Evolutionary conservation across 768 basidiomycete species (phyloP).

Genomic region (Pulveroboletus ravenelii): DNA sequence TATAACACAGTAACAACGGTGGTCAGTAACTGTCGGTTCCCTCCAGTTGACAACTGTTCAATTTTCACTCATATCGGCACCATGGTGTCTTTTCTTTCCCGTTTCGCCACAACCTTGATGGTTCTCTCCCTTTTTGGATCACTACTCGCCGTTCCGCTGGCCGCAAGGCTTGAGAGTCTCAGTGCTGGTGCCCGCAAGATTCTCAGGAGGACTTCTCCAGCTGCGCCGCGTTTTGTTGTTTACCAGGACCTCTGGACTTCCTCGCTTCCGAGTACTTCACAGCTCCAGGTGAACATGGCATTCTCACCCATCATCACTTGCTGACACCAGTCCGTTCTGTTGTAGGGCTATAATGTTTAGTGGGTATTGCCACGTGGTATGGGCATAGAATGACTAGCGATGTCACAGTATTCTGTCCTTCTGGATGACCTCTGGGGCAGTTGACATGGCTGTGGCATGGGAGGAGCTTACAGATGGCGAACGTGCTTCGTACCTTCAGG

Average conservation of each 20-base stretch:
- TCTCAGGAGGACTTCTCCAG: background rate
- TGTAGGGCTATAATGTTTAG: conserved; percentile 34
- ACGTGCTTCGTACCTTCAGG: no score
- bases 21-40: background rate
- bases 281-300: conserved; percentile 35
- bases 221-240: background rate
- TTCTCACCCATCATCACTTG: background rate
- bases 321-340: background rate
- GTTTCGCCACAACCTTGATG: background rate
- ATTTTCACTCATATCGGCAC: background rate
- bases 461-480: no score
- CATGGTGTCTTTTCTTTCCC: background rate
- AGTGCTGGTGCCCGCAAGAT: background rate
- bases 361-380: conserved; percentile 2
- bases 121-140: background rate
- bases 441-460: no score
- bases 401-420: conserved; percentile 30
- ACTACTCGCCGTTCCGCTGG: background rate
- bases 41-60: background rate
- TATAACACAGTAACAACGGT: no score
- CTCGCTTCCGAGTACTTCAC: conserved; percentile 9
- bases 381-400: background rate
- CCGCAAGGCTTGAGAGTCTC: background rate
- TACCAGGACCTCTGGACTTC: background rate
- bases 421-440: no score